phyloP scores from a whole-genome alignment of 768 basidiomycete genomes.

The Amanita rimosa region DNA sequence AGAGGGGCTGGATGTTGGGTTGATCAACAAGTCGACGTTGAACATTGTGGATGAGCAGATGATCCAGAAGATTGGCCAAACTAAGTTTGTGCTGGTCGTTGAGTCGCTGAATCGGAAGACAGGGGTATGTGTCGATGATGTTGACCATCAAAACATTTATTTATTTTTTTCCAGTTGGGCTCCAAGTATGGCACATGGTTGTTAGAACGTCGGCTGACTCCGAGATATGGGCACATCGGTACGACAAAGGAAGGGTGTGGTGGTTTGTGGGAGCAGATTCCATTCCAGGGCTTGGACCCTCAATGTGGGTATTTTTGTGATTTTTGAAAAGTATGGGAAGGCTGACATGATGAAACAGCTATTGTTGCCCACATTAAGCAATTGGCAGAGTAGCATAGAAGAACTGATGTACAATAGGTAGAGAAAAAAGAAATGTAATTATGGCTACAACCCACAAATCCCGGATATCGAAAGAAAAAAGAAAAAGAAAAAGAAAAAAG shows the following conservation, averaged over 20 bases:
- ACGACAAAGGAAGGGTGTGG: conserved; percentile 59
- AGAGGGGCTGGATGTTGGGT: conserved; percentile 67
- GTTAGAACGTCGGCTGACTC: conserved; percentile 70
- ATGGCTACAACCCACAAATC: too few species aligned
- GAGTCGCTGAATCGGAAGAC: conserved; percentile 88
- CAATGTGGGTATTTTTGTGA: conserved; percentile 38
- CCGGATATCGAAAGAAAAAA: too few species aligned
- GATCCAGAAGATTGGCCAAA: conserved; percentile 60
- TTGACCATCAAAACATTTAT: too few species aligned
- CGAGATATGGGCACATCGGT: conserved; percentile 76
- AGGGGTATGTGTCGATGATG: conserved; percentile 30
- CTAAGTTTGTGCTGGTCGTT: conserved; percentile 72
- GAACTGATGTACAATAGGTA: neutral
- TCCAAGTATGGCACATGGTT: conserved; percentile 83
- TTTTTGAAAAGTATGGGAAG: conserved; percentile 2
- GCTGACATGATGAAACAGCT: conserved; percentile 22
- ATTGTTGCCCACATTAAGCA: conserved; percentile 40
- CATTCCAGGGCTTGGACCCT: conserved; percentile 70
- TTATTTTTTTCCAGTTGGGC: conserved; percentile 44
- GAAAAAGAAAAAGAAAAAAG: too few species aligned
- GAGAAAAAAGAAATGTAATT: neutral
- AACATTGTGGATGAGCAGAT: conserved; percentile 78
- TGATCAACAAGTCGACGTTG: conserved; percentile 80
- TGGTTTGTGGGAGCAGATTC: conserved; percentile 79
- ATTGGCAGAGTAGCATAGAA: conserved; percentile 21